Evolutionary conservation across 345 rosid species (phyloP).

Genomic region (Microcos paniculata): DNA sequence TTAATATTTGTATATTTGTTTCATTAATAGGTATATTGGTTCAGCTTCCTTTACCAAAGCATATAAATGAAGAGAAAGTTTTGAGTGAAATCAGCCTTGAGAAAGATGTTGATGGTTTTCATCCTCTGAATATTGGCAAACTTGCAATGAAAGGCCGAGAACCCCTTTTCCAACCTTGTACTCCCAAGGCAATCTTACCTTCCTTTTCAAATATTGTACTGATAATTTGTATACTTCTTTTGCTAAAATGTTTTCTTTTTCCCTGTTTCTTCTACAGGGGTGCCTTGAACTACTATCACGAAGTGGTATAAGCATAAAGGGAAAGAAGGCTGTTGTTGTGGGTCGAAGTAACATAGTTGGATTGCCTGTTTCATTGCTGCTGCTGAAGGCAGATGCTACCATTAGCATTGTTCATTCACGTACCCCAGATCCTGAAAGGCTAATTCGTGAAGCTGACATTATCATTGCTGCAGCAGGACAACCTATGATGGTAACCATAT

Average conservation of each 20-base stretch:
- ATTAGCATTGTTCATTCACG: slow-evolving; percentile 76
- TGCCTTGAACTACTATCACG: slow-evolving; percentile 82
- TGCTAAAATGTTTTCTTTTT: not conserved
- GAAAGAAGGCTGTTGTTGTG: slow-evolving; percentile 81
- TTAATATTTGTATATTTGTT: slow-evolving; percentile 2
- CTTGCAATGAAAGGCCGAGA: slow-evolving; percentile 98
- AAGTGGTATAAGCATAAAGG: slow-evolving; percentile 66
- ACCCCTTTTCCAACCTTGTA: slow-evolving; percentile 89
- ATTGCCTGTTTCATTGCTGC: slow-evolving; percentile 77
- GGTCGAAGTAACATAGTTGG: slow-evolving; percentile 97
- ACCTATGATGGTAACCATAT: slow-evolving; percentile 66
- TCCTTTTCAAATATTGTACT: not conserved
- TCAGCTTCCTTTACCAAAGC: slow-evolving; percentile 88
- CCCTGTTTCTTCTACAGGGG: slow-evolving; percentile 47
- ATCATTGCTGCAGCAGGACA: slow-evolving; percentile 94
- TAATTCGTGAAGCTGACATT: slow-evolving; percentile 85
- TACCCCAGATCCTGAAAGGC: slow-evolving; percentile 59
- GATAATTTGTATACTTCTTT: not conserved
- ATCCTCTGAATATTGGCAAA: slow-evolving; percentile 91
- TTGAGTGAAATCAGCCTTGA: slow-evolving; percentile 69
- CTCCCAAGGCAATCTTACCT: slow-evolving; percentile 68
- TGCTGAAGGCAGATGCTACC: slow-evolving; percentile 94
- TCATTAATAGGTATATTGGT: slow-evolving; percentile 71
- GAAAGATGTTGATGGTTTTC: slow-evolving; percentile 97
- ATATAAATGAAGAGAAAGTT: slow-evolving; percentile 82